Evolutionary conservation across 495 filamentous ascomycete species (phyloP), one percentile per base, ranked within the genome.

Genomic region (Xylaria nigripes): DNA sequence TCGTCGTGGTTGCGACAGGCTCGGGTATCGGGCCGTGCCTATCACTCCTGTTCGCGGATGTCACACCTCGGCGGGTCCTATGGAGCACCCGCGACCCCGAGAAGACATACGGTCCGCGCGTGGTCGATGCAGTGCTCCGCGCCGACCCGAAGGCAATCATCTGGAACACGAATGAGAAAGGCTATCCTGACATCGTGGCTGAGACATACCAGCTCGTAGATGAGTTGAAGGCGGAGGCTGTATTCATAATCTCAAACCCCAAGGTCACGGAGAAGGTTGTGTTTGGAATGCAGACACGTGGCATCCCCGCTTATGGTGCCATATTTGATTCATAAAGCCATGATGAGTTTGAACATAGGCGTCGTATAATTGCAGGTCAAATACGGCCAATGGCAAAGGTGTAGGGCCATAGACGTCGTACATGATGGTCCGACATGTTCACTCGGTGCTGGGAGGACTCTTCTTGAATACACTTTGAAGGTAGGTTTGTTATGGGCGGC

Each of bases 1-100:
- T 88, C 43, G 75, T 94, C 29, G 69, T 93, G 45, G 83, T 94
- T n/a, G 83, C 86, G 1, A 94, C 89, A 0, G 89, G 89, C 18
- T 89, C 86, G 7, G 89, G 89, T 25, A 92, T 93, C 51, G 88
- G 87, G 0, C 88, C 83, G 6, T 81, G 78, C 58, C 68, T 86
- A 9, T 71, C 69, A 10, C 71, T 80, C 38, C 67, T 79, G 21
- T 68, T 75, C 24, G 63, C 67, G 65, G 55, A 66, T 44, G 24
- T 68, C 63, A 40, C 72, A 66, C 54, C 71, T 66, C 42, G 68
- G 18, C 70, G 76, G 19, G 70, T 81, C 45, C 67, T 81, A 34
- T 81, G 78, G 78, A 74, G 73, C 5, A 70, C 77, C 2, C 62
- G 65, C 12, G 65, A 64, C 22, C 78, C 76, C 6, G 46, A 61